Conservation (phyloP, 495 filamentous ascomycete genomes). For the Clohesyomyces aquaticus region DNA sequence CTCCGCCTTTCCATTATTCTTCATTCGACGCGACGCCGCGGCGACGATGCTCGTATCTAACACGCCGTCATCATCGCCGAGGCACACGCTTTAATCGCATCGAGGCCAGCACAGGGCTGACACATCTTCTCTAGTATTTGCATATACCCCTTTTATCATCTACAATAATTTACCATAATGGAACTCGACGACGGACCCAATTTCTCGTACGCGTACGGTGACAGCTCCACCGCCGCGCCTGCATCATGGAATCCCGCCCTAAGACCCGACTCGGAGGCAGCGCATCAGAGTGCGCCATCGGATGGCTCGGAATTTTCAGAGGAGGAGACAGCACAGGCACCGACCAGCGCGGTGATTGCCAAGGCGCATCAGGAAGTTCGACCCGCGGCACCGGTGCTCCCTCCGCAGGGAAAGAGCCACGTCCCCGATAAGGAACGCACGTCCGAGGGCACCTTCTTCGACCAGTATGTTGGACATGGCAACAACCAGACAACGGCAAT, state of each 20-base stretch:
- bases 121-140: conserved; percentile 25
- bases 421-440: conserved; percentile 19
- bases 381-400: conserved; percentile 6
- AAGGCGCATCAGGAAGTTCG: conserved; percentile 21
- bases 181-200: conserved; percentile 37
- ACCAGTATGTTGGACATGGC: conserved; percentile 28
- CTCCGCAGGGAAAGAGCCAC: conserved; percentile 15
- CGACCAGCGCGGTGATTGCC: background rate
- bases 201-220: conserved; percentile 40
- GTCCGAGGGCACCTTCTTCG: conserved; percentile 48
- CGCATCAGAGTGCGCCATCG: background rate
- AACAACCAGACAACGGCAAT: too few species aligned
- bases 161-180: conserved; percentile 40
- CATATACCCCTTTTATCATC: conserved; percentile 39
- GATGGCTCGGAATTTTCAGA: conserved; percentile 3
- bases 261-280: conserved; percentile 29
- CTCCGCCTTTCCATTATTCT: background rate
- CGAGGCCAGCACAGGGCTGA: conserved; percentile 19
- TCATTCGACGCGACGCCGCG: conserved; percentile 2
- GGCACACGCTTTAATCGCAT: background rate
- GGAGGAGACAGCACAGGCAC: background rate
- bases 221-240: conserved; percentile 6
- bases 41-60: background rate
- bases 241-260: conserved; percentile 43
- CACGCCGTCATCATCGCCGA: conserved; percentile 18